These are phyloP conservation scores for Penicillium alfredii DNA, from an alignment of 495 filamentous ascomycete species.

Conservation along the genomic window DNA sequence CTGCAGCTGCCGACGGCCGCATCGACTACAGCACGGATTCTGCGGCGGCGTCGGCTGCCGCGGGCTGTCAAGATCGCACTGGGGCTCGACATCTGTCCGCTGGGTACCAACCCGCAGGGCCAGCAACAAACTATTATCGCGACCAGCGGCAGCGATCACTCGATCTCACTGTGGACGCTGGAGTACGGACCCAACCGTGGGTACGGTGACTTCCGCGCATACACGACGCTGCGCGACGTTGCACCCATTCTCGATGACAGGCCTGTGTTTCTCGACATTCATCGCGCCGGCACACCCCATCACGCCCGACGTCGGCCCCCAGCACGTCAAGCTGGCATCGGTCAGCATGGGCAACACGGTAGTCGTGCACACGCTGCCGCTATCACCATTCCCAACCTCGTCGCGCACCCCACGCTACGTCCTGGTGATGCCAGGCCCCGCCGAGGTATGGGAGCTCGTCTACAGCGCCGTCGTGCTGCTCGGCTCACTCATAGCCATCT, in stretches of 20 bases:
- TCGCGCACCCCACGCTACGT: constrained; percentile 60
- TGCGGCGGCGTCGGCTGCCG: constrained; percentile 50
- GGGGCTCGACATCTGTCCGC: constrained; percentile 66
- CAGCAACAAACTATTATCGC: constrained; percentile 74
- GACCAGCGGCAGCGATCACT: constrained; percentile 74
- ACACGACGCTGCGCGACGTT: constrained; percentile 62
- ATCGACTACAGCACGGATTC: constrained; percentile 31
- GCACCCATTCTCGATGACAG: constrained; percentile 84
- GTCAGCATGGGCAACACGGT: constrained; percentile 80
- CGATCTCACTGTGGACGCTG: constrained; percentile 70
- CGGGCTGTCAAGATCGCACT: constrained; percentile 57
- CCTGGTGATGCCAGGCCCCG: constrained; percentile 50
- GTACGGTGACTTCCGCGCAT: constrained; percentile 53
- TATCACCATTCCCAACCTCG: constrained; percentile 49
- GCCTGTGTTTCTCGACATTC: constrained; percentile 72
- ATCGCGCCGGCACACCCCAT: constrained; percentile 47
- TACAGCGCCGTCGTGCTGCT: constrained; percentile 46
- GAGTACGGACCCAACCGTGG: constrained; percentile 49
- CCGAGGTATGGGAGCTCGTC: constrained; percentile 41
- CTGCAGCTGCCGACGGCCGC: constrained; percentile 39
- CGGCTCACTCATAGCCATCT: constrained; percentile 48
- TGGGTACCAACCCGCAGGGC: constrained; percentile 48
- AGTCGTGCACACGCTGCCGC: constrained; percentile 76
- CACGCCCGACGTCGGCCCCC: constrained; percentile 40
- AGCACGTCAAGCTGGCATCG: constrained; percentile 75